Evolutionary conservation across 208 protist genomes (phyloP).

Genomic region (Leishmania tarentolae): DNA sequence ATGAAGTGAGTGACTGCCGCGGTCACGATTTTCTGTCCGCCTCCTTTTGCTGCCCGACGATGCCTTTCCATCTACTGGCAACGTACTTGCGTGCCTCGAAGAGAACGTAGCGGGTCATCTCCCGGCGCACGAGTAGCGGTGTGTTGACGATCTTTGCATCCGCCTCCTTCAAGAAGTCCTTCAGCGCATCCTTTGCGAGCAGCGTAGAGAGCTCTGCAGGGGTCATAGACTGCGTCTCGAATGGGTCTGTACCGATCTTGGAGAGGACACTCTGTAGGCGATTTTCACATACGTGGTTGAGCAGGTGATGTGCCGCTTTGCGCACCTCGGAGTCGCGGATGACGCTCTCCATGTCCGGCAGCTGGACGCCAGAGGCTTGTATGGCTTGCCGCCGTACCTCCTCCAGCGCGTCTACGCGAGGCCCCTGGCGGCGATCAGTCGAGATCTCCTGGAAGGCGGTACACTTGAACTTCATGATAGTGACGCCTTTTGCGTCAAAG

Average conservation of each 20-base stretch:
- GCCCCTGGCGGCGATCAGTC: slow-evolving; percentile 68
- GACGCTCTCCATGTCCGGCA: slow-evolving; percentile 70
- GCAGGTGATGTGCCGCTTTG: slow-evolving; percentile 42
- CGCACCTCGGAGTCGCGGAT: slow-evolving; percentile 56
- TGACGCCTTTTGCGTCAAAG: slow-evolving; percentile 59
- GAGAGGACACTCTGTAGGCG: slow-evolving; percentile 81
- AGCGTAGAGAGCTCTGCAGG: slow-evolving; percentile 66
- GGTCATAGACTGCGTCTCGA: slow-evolving; percentile 67
- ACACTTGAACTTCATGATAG: slow-evolving; percentile 88
- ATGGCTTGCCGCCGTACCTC: slow-evolving; percentile 56
- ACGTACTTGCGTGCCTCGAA: slow-evolving; percentile 72
- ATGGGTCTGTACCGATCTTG: slow-evolving; percentile 82
- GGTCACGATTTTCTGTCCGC: background rate
- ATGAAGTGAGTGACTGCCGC: no score
- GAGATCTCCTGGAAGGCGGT: slow-evolving; percentile 88
- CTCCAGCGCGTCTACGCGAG: slow-evolving; percentile 76
- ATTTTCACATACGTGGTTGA: slow-evolving; percentile 80
- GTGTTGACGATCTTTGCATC: slow-evolving; percentile 58
- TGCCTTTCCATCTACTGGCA: slow-evolving; percentile 54
- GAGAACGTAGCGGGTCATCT: slow-evolving; percentile 66
- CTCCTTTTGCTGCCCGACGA: slow-evolving; percentile 30
- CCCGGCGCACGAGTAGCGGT: slow-evolving; percentile 59
- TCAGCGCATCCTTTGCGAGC: slow-evolving; percentile 77
- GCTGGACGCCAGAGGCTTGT: slow-evolving; percentile 57
- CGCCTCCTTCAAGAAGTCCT: slow-evolving; percentile 86